A percentile compares a stretch with the other conserved stretches of the same genome.
phyloP scores from a whole-genome alignment of 352 stramenopile genomes.

The Pythium aristosporum region DNA sequence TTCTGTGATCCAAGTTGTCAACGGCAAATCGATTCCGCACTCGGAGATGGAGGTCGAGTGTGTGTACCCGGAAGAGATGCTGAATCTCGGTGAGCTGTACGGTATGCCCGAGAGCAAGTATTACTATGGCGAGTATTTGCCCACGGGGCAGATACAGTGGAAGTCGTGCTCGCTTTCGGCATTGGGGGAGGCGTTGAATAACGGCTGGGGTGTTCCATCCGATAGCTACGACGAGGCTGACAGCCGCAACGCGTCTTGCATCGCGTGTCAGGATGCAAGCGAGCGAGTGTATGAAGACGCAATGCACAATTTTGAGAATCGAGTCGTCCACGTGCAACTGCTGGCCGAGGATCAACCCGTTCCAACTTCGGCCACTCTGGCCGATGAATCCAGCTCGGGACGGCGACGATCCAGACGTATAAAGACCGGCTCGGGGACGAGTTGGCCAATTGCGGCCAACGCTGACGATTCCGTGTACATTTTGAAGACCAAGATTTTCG shows the following conservation, averaged over 20 bases:
- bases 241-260: constrained; percentile 37
- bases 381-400: constrained; percentile 36
- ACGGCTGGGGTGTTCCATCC: constrained; percentile 19
- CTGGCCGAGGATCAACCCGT: constrained; percentile 55
- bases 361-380: constrained; percentile 42
- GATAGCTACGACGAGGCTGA: constrained; percentile 36
- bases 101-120: constrained; percentile 42
- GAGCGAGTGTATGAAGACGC: constrained; percentile 43
- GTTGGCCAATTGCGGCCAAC: constrained; percentile 52
- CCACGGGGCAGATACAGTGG: constrained; percentile 37
- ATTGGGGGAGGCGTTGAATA: constrained; percentile 29
- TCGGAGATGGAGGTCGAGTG: constrained; percentile 59
- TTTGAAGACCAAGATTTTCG: constrained; percentile 76
- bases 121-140: constrained; percentile 45
- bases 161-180: constrained; percentile 44
- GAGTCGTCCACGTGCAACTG: constrained; percentile 60
- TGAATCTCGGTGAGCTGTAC: constrained; percentile 56
- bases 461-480: constrained; percentile 71
- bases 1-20: constrained; percentile 37
- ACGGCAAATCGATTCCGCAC: constrained; percentile 40
- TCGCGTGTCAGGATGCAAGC: constrained; percentile 46
- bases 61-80: constrained; percentile 58
- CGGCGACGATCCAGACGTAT: constrained; percentile 67
- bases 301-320: constrained; percentile 64
- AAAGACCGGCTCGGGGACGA: constrained; percentile 45